phyloP scores from a whole-genome alignment of 495 filamentous ascomycete species.

The Collariella sp. region DNA sequence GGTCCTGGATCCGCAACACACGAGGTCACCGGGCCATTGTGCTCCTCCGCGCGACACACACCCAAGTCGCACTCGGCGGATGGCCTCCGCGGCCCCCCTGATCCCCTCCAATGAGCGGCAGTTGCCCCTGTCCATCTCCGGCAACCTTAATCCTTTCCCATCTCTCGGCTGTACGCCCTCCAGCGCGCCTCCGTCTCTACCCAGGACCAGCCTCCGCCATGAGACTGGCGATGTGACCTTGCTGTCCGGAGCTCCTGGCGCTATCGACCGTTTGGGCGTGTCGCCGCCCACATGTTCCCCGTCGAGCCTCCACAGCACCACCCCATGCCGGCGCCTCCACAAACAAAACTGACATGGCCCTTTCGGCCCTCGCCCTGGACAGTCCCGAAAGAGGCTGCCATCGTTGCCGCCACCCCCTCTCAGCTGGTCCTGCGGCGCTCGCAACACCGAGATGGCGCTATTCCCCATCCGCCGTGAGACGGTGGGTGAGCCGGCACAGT shows the following conservation, averaged over 20 bases:
- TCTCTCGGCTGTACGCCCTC: constrained; percentile 21
- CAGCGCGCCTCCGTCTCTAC: constrained; percentile 10
- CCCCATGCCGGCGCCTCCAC: constrained; percentile 8
- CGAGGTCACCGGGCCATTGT: constrained; percentile 1
- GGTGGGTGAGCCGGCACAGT: constrained; percentile 4
- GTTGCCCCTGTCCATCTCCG: constrained; percentile 19
- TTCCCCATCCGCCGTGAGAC: constrained; percentile 12
- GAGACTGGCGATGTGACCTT: constrained; percentile 18
- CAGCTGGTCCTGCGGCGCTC: background rate
- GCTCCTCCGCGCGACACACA: background rate
- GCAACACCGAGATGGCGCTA: constrained; percentile 11
- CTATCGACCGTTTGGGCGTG: constrained; percentile 17
- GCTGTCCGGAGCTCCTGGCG: constrained; percentile 14
- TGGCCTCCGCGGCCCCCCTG: constrained; percentile 22
- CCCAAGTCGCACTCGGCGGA: constrained; percentile 23
- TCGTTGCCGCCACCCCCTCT: background rate
- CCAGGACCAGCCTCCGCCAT: constrained; percentile 6
- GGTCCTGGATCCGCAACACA: background rate
- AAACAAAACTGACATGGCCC: constrained; percentile 6
- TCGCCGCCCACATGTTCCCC: constrained; percentile 6
- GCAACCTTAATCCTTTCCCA: constrained; percentile 22
- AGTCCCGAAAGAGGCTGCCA: background rate
- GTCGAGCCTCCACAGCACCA: constrained; percentile 5
- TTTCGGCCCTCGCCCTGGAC: background rate
- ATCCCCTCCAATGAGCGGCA: constrained; percentile 24